A percentile compares a stretch with the other conserved stretches of the same genome.
Evolutionary conservation across 148 eudicot species (phyloP).

Genomic region (Chenopodium berlandieri): DNA sequence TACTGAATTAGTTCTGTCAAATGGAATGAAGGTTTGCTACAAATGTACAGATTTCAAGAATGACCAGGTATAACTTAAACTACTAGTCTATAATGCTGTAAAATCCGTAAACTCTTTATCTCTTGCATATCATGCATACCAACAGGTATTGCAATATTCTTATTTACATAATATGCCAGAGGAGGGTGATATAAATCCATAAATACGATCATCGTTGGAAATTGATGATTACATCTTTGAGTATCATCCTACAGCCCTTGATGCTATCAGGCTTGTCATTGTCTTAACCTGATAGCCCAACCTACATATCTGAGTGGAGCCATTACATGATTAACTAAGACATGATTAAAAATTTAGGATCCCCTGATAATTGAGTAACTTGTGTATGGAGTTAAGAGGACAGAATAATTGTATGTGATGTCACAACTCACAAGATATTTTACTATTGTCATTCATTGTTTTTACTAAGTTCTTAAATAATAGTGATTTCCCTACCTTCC

Average conservation of each 20-base stretch:
- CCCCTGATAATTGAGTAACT: background rate
- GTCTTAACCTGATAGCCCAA: no score
- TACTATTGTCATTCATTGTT: no score
- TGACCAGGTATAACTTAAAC: slow-evolving; percentile 61
- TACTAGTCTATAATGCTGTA: background rate
- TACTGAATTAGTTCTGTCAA: slow-evolving; percentile 65
- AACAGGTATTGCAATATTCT: background rate
- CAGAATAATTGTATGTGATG: no score
- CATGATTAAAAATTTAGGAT: background rate
- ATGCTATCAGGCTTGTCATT: no score
- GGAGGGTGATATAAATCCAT: no score
- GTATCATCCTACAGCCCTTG: no score
- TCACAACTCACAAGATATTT: no score
- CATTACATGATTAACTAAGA: background rate
- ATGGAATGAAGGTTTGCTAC: slow-evolving; percentile 86
- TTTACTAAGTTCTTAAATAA: no score
- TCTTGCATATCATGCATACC: background rate
- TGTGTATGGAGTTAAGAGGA: background rate
- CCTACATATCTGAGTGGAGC: no score
- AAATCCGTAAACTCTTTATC: slow-evolving; percentile 1
- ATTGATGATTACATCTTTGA: no score
- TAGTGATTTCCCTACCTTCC: no score
- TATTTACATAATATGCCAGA: background rate
- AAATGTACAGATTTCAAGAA: slow-evolving; percentile 75
- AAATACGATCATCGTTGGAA: no score